Conservation (phyloP, 352 stramenopile genomes). For the Phytophthora multivora region DNA sequence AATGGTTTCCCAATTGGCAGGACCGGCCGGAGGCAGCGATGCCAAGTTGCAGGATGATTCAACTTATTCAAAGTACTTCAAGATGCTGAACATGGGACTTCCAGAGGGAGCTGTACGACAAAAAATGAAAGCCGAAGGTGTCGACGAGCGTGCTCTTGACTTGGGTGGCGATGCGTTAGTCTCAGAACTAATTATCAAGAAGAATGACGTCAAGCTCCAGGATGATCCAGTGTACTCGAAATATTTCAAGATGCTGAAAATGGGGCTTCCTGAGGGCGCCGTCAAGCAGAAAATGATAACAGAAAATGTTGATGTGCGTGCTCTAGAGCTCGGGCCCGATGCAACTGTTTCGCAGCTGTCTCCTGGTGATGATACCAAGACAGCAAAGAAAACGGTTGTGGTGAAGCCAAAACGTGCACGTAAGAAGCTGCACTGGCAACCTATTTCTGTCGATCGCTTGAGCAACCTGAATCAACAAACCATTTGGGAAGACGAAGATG, state of each 20-base stretch:
- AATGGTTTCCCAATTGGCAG: slow-evolving; percentile 31
- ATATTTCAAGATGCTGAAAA: slow-evolving; percentile 96
- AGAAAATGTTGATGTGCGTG: slow-evolving; percentile 52
- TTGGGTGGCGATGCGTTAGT: slow-evolving; percentile 53
- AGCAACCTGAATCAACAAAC: slow-evolving; percentile 72
- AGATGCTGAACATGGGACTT: slow-evolving; percentile 93
- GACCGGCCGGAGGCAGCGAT: neutral
- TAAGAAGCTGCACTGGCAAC: slow-evolving; percentile 92
- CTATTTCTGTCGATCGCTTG: slow-evolving; percentile 83
- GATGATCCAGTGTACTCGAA: slow-evolving; percentile 78
- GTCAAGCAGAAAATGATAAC: slow-evolving; percentile 87
- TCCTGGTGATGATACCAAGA: slow-evolving; percentile 2
- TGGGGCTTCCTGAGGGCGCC: slow-evolving; percentile 87
- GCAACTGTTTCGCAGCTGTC: slow-evolving; percentile 50
- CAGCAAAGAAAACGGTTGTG: slow-evolving; percentile 3
- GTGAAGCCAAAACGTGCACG: slow-evolving; percentile 44
- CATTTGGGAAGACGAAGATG: slow-evolving; percentile 84
- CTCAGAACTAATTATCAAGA: slow-evolving; percentile 36
- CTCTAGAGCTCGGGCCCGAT: slow-evolving; percentile 72
- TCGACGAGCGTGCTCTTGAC: slow-evolving; percentile 60
- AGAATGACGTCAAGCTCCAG: slow-evolving; percentile 41
- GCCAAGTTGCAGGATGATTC: slow-evolving; percentile 45
- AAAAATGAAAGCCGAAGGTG: slow-evolving; percentile 77
- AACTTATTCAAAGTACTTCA: slow-evolving; percentile 88
- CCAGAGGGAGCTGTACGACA: slow-evolving; percentile 82